Base-by-base conservation (phyloP, 805 yeast genomes). In the Pichia ethanolica region DNA sequence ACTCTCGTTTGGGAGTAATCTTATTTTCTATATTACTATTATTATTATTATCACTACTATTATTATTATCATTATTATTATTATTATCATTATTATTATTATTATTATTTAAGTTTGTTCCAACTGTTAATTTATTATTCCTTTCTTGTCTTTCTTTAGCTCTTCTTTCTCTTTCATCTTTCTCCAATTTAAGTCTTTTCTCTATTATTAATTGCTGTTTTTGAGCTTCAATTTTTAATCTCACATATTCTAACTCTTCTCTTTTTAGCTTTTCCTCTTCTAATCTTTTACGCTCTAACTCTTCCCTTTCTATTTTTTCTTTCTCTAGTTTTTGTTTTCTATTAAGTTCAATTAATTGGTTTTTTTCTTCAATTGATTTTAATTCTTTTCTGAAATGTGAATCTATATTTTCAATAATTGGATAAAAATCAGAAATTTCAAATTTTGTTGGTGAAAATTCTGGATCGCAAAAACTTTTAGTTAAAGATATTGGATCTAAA, bases 361-460 rank as follows among this genome's bases (percentile, higher is more conserved):
- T 20, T 20, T 20, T 20, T 20, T 20, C 20, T 20, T 20, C 20
- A 20, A 20, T 20, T 47, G 10, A 45, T 52, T 30, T 42, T 46
- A 33, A 44, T n/a, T 26, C 20, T 30, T 34, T 38, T 26, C 51
- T 45, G 26, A 45, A 54, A 10, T 30, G 27, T 3, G 6, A 4
- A 45, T 66, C 68, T 9, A 63, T 38, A 8, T 45, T 38, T n/a
- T 55, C 52, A 13, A 66, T 52, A 10, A 54, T 59, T 3, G 57
- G 53, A 48, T 55, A 61, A 39, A 64, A 62, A 37, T 63, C 64
- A 7, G 56, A 47, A 7, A 66, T 58, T 33, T 66, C 66, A 38
- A 57, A 65, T 13, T 57, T 47, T 33, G 61, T 54, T 7, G 61
- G 63, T 4, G 53, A 49, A 26, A 52, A 54, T 1, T 45, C 34